Percentiles rank a stretch among this genome's conserved stretches.
These are phyloP conservation scores for Hyaloperonospora brassicae DNA, from an alignment of 352 stramenopile genomes.

Conservation along the genomic window DNA sequence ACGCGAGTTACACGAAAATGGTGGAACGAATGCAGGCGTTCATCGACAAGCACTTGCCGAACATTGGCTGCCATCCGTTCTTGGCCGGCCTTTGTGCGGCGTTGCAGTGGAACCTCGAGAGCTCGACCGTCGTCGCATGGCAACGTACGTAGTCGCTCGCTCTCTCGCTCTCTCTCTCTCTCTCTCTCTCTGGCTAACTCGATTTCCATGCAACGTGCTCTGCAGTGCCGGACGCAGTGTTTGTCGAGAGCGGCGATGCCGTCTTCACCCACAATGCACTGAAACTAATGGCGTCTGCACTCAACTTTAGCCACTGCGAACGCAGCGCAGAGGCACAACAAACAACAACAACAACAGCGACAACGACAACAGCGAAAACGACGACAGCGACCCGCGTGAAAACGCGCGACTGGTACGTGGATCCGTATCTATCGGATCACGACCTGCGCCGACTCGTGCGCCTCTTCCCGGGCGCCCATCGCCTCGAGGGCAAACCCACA, in stretches of 20 bases:
- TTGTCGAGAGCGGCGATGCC: conserved; percentile 57
- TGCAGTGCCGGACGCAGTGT: conserved; percentile 63
- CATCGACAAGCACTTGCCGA: conserved; percentile 32
- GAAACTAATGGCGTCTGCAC: conserved; percentile 37
- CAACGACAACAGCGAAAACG: neutral
- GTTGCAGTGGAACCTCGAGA: conserved; percentile 57
- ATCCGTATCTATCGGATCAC: conserved; percentile 68
- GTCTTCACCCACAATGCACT: conserved; percentile 46
- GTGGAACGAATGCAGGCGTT: conserved; percentile 38
- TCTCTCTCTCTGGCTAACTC: neutral
- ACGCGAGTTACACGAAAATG: conserved; percentile 30
- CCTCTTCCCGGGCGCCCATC: conserved; percentile 29
- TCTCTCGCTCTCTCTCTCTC: neutral
- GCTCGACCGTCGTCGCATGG: conserved; percentile 57
- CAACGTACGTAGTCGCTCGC: conserved; percentile 30
- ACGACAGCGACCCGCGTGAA: conserved; percentile 21
- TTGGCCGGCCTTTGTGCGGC: conserved; percentile 45
- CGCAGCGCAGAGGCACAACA: too few relatives aligned
- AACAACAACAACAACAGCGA: too few relatives aligned
- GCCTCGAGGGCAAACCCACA: conserved; percentile 43
- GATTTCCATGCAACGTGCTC: conserved; percentile 1
- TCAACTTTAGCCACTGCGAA: conserved; percentile 56
- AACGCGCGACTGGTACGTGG: conserved; percentile 50
- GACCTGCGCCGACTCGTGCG: conserved; percentile 50
- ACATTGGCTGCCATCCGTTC: conserved; percentile 65